Base-by-base conservation (phyloP, 2,329 filamentous ascomycete genomes). In the Fusarium equiseti region DNA sequence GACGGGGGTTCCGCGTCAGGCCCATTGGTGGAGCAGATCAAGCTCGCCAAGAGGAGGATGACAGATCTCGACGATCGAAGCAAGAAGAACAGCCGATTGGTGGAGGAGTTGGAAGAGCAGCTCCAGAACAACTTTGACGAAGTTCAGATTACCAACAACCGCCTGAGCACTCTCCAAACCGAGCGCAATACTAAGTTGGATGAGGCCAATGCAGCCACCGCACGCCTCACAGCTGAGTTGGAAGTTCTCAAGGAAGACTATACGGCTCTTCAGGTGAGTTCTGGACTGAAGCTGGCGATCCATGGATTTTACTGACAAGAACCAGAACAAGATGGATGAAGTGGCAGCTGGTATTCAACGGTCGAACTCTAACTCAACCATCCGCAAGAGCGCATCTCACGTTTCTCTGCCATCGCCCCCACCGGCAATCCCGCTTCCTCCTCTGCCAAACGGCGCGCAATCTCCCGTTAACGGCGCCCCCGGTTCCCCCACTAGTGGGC, bases 21-120 rank as follows among this genome's bases (percentile, higher is more conserved):
- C 4, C 84, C 85, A 4, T 79, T 90, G 31, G 77, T 81, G 3
- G 87, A 90, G 52, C 87, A 90, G 74, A 77, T 91, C 24, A 81
- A 86, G 27, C 85, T 87, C 8, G 83, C 95, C 70, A 90, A 90
- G 80, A 89, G 89, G 78, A 90, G 89, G 77, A 89, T 91, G 80
- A 75, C 77, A 10, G 88, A 91, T 45, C 81, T 92, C 24, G 87
- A 91, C 74, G 84, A 80, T 44, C 86, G 86, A 82, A 97, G 97
- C 85, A 91, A 94, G 83, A 98, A 97, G 86, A 97, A 96, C 80
- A 92, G 93, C 44, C 90, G 94, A 24, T 85, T 99, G 15, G 93
- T 99, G 11, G 94, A 98, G 79, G 95, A 99, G 81, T 90, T 99
- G 8, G 96, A 99, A 81, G 95, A 98, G 75, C 96, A 99, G 80